Conservation (phyloP, 805 yeast genomes). For the Cyberlindnera lachancei region DNA sequence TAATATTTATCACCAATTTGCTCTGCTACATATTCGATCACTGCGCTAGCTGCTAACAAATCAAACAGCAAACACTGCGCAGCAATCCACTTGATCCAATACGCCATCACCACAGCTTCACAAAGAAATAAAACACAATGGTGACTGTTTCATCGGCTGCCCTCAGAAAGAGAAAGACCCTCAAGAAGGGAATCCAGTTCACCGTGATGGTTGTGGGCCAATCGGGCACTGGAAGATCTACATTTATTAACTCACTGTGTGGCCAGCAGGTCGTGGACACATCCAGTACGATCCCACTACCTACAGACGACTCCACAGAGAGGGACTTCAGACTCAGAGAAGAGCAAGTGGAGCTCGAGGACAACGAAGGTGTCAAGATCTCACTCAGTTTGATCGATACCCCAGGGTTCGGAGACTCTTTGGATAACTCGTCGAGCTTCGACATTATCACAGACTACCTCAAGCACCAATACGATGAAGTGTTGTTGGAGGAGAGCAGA, state of each 20-base stretch:
- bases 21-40: too few species aligned
- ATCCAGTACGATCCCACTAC: constrained; percentile 47
- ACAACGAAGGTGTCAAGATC: constrained; percentile 79
- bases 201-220: constrained; percentile 84
- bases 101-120: too few species aligned
- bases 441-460: constrained; percentile 68
- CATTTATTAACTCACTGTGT: constrained; percentile 84
- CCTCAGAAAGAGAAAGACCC: constrained; percentile 65
- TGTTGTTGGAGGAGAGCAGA: constrained; percentile 69
- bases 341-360: constrained; percentile 78
- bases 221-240: constrained; percentile 85
- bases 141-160: constrained; percentile 46
- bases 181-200: constrained; percentile 80
- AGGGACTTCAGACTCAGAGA: constrained; percentile 60
- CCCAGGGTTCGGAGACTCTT: constrained; percentile 73
- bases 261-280: constrained; percentile 80
- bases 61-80: too few species aligned
- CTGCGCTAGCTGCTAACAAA: too few species aligned
- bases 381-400: constrained; percentile 72
- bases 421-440: constrained; percentile 63
- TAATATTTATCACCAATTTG: too few species aligned
- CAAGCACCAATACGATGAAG: constrained; percentile 79
- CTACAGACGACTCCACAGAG: constrained; percentile 44
- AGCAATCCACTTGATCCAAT: too few species aligned
- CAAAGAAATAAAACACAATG: constrained; percentile 24